A percentile compares a stretch with the other conserved stretches of the same genome.
Evolutionary conservation across 257 asterid species (phyloP).

Genomic region (Solanum rostratum): DNA sequence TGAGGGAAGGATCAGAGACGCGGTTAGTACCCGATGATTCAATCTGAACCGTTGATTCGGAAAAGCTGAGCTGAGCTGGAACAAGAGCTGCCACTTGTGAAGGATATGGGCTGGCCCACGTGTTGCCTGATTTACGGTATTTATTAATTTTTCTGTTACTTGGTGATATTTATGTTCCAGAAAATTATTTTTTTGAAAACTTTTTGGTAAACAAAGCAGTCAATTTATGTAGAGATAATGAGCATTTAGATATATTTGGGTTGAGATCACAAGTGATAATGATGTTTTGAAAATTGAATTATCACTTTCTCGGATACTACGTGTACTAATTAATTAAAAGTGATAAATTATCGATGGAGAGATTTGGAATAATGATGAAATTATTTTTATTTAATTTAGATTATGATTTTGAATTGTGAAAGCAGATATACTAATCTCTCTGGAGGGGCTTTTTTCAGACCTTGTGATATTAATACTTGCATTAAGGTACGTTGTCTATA

Average conservation of each 20-base stretch:
- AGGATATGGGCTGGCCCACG: neutral
- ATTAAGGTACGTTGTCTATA: neutral
- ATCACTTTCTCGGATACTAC: neutral
- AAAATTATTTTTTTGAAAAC: neutral
- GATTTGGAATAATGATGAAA: neutral
- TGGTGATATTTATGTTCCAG: neutral
- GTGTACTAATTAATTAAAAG: neutral
- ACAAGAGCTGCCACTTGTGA: neutral
- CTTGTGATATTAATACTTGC: neutral
- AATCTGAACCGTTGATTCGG: constrained; percentile 28
- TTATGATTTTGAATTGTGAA: rapidly evolving
- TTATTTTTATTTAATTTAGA: rapidly evolving
- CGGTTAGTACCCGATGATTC: constrained; percentile 22
- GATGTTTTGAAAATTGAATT: neutral
- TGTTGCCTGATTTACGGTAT: neutral
- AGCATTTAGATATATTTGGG: neutral
- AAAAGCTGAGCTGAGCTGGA: neutral
- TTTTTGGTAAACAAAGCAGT: neutral
- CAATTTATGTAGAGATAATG: neutral
- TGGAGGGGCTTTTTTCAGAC: too few species aligned
- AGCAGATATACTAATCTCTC: neutral
- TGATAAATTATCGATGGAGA: neutral
- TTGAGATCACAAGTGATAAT: neutral
- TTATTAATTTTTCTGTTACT: neutral
- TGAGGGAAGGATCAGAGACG: constrained; percentile 17